A percentile compares a stretch with the other conserved stretches of the same genome.
Conservation (phyloP, 768 basidiomycete species). For the Lactarius psammicola region DNA sequence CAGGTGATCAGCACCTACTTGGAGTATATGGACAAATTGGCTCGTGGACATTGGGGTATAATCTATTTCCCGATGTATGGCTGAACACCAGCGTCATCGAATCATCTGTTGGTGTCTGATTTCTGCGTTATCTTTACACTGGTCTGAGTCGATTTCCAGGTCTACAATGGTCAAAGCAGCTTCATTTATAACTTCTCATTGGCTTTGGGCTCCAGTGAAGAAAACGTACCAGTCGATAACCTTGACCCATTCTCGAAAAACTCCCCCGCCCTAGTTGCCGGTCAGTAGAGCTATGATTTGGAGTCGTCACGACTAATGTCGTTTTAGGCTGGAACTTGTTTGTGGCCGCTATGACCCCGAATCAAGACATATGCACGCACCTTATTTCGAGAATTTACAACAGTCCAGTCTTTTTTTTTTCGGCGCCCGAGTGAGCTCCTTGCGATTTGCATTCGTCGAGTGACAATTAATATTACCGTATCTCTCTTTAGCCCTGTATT, state of each 20-base stretch:
- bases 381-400: conserved; percentile 15
- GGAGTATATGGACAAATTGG: conserved; percentile 4
- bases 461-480: background rate
- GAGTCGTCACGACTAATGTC: background rate
- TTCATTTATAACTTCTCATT: background rate
- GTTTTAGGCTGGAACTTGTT: conserved; percentile 18
- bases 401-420: no score
- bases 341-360: conserved; percentile 9
- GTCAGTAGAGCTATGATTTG: background rate
- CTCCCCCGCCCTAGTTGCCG: background rate
- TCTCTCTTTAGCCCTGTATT: background rate
- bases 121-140: background rate
- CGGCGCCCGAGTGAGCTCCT: background rate
- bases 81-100: conserved; percentile 52
- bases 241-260: background rate
- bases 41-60: conserved; percentile 62
- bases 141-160: conserved; percentile 6
- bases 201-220: background rate
- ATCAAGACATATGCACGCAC: background rate
- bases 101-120: conserved; percentile 16
- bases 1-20: conserved; percentile 13
- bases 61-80: conserved; percentile 60
- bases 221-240: conserved; percentile 14
- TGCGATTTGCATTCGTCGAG: background rate
- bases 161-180: conserved; percentile 12